A percentile compares a stretch with the other conserved stretches of the same genome.
phyloP scores from a whole-genome alignment of 805 yeast species.

The Candida schatavii region DNA sequence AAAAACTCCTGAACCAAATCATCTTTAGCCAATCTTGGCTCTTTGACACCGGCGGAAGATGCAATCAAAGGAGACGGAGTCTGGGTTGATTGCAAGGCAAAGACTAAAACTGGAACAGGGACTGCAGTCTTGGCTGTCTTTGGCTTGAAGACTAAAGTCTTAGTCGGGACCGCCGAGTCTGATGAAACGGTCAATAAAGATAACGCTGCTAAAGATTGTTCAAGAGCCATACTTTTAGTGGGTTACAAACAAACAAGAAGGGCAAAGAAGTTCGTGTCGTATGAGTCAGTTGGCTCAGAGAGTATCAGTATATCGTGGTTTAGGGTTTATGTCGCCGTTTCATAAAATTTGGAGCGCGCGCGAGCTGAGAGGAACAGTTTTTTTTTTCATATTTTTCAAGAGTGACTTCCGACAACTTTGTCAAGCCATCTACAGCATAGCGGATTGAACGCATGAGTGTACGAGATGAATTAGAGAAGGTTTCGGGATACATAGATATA shows the following conservation, averaged over 20 bases:
- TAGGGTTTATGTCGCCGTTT: too few species aligned
- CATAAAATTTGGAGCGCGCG: too few species aligned
- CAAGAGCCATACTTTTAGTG: conserved; percentile 52
- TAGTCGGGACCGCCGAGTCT: conserved; percentile 51
- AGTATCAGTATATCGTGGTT: too few species aligned
- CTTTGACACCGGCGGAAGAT: conserved; percentile 66
- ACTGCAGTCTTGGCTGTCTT: conserved; percentile 80
- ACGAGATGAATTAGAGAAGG: too few species aligned
- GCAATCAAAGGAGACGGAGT: conserved; percentile 71
- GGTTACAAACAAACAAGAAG: conserved; percentile 4
- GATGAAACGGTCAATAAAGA: conserved; percentile 35
- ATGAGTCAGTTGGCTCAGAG: too few species aligned
- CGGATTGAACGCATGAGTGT: too few species aligned
- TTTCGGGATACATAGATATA: too few species aligned
- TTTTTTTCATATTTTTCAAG: too few species aligned
- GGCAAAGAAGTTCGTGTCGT: too few species aligned
- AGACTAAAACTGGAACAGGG: conserved; percentile 76
- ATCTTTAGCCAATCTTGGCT: conserved; percentile 84
- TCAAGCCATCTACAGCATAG: too few species aligned
- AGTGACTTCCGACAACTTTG: too few species aligned
- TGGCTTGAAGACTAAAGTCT: conserved; percentile 85
- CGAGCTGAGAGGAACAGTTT: too few species aligned
- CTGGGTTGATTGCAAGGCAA: conserved; percentile 67
- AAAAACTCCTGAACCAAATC: conserved; percentile 70
- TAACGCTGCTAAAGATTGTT: conserved; percentile 63